A percentile compares a stretch with the other conserved stretches of the same genome.
Conservation (phyloP, 352 stramenopile species). For the Phytophthora aleatoria region DNA sequence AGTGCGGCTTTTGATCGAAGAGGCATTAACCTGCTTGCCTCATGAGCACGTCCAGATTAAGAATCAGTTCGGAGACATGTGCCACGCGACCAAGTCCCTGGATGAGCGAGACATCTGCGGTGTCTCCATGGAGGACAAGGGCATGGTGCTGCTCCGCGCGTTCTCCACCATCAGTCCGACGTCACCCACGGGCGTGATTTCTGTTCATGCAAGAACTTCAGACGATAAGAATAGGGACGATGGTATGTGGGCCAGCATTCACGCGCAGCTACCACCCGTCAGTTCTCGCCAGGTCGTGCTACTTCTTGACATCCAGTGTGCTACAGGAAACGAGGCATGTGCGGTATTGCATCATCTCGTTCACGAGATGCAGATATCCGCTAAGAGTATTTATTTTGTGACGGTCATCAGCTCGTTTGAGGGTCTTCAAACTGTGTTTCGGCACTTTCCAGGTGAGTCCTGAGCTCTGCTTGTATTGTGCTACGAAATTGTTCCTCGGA, state of each 20-base stretch:
- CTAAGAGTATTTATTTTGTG: constrained; percentile 60
- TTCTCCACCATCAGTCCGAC: constrained; percentile 34
- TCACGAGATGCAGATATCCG: constrained; percentile 24
- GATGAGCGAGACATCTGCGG: constrained; percentile 35
- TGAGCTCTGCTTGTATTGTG: not conserved
- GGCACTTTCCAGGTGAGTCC: constrained; percentile 50
- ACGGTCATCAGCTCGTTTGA: constrained; percentile 49
- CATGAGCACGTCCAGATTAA: constrained; percentile 33
- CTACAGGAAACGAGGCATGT: constrained; percentile 47
- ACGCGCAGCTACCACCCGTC: constrained; percentile 37
- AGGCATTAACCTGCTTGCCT: constrained; percentile 38
- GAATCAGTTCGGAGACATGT: constrained; percentile 34
- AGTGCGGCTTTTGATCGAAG: constrained; percentile 44
- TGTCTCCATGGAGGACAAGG: constrained; percentile 35
- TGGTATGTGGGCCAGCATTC: constrained; percentile 10
- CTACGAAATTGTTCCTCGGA: not conserved
- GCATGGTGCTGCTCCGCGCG: constrained; percentile 27
- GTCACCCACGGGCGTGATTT: constrained; percentile 31
- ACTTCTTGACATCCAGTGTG: constrained; percentile 50
- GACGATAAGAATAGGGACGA: constrained; percentile 12
- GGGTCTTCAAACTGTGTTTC: constrained; percentile 46
- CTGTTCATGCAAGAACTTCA: constrained; percentile 8
- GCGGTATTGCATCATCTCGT: constrained; percentile 51
- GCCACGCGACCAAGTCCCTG: constrained; percentile 20
- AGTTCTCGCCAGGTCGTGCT: constrained; percentile 35